These are phyloP conservation scores for Ceraceosorus bombacis DNA, from an alignment of 1,284 basidiomycete genomes.

Conservation along the genomic window DNA sequence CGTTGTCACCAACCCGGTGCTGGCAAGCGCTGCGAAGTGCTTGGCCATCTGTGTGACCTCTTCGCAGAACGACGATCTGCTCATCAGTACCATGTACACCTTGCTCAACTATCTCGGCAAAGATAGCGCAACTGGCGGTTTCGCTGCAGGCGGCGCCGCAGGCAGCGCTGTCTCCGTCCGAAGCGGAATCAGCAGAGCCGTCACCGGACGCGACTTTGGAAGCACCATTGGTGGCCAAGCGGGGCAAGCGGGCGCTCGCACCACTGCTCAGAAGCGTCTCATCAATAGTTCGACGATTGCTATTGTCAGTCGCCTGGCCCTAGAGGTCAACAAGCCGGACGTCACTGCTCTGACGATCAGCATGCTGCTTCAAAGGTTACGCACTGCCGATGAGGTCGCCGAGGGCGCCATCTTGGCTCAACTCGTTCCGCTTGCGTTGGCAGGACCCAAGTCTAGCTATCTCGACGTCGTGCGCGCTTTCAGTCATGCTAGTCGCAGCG, in stretches of 20 bases:
- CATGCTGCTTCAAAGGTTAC: conserved; percentile 81
- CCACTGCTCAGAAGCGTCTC: conserved; percentile 74
- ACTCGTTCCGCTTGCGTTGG: conserved; percentile 77
- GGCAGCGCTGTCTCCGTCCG: conserved; percentile 55
- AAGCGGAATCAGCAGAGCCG: conserved; percentile 50
- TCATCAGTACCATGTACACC: conserved; percentile 92
- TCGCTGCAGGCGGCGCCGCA: conserved; percentile 49
- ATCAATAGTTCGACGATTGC: conserved; percentile 78
- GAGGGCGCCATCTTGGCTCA: conserved; percentile 87
- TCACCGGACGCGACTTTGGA: conserved; percentile 21
- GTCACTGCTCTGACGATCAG: conserved; percentile 56
- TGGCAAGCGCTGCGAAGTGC: conserved; percentile 78
- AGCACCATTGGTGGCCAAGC: conserved; percentile 18
- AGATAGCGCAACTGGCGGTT: conserved; percentile 51
- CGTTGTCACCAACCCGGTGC: conserved; percentile 56
- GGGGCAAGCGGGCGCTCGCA: conserved; percentile 43
- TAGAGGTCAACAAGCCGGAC: conserved; percentile 33
- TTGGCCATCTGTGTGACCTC: conserved; percentile 79
- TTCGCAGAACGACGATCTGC: conserved; percentile 76
- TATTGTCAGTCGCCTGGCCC: conserved; percentile 39
- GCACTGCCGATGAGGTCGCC: conserved; percentile 71
- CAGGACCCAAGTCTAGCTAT: conserved; percentile 69
- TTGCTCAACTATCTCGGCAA: conserved; percentile 83
- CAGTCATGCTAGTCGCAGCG: conserved; percentile 73
- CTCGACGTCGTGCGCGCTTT: conserved; percentile 77